Percentiles rank a stretch among this genome's conserved stretches.
These are phyloP conservation scores for Puccinia brachypodii DNA, from an alignment of 1,284 basidiomycete genomes.

Conservation along the genomic window DNA sequence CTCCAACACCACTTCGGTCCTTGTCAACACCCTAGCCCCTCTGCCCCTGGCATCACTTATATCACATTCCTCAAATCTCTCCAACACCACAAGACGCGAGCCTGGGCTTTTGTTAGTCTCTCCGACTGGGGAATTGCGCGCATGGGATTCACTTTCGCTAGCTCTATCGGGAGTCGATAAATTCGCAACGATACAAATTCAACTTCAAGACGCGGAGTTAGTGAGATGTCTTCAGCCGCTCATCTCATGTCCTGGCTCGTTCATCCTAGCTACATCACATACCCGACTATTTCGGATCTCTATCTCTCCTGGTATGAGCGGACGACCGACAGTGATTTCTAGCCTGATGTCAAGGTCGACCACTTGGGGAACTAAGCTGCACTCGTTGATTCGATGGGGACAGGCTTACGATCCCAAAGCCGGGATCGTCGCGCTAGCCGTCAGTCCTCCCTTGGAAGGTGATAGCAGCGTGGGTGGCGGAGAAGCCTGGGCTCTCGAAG, in stretches of 20 bases:
- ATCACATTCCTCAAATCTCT: conserved; percentile 11
- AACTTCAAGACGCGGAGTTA: conserved; percentile 41
- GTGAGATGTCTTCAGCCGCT: conserved; percentile 42
- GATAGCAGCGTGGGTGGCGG: conserved; percentile 51
- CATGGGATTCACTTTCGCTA: conserved; percentile 46
- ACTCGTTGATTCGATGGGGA: conserved; percentile 39
- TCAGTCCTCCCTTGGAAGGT: conserved; percentile 49
- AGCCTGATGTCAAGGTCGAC: conserved; percentile 42
- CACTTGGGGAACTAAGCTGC: conserved; percentile 42
- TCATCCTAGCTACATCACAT: conserved; percentile 43
- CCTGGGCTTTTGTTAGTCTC: conserved; percentile 45
- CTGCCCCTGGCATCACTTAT: conserved; percentile 17
- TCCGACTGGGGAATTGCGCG: conserved; percentile 42
- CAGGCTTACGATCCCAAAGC: conserved; percentile 49
- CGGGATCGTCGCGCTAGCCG: conserved; percentile 52
- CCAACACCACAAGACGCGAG: conserved; percentile 32
- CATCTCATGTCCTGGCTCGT: conserved; percentile 42
- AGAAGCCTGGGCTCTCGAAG: conserved; percentile 52
- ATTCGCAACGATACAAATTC: conserved; percentile 44
- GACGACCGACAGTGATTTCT: conserved; percentile 31
- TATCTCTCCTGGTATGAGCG: conserved; percentile 31
- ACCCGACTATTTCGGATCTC: conserved; percentile 39
- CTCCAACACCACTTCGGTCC: conserved; percentile 29
- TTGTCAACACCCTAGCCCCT: conserved; percentile 7
- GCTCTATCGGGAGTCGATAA: conserved; percentile 40